Conservation (phyloP, 192 early-diverging fungal genomes). For the Backusella psychrophila region DNA sequence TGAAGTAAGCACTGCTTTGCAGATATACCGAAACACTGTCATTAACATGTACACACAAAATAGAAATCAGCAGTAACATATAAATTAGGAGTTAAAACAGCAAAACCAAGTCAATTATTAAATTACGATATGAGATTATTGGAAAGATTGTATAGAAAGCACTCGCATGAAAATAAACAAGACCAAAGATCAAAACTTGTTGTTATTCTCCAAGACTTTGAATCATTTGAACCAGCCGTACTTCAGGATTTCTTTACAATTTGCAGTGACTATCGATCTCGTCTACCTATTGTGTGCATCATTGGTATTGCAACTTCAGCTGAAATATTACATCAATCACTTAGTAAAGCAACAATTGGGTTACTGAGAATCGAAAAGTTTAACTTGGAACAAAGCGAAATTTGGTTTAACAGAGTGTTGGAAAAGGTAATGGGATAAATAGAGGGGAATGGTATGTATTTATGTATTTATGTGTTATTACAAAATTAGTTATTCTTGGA, state of each 20-base stretch:
- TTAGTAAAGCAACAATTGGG: slow-evolving; percentile 69
- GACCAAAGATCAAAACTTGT: slow-evolving; percentile 53
- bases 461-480: neutral
- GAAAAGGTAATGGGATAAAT: slow-evolving; percentile 42
- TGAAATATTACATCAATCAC: slow-evolving; percentile 76
- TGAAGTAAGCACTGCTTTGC: neutral
- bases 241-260: slow-evolving; percentile 77
- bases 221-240: slow-evolving; percentile 70
- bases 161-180: neutral
- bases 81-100: neutral
- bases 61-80: slow-evolving; percentile 8
- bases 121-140: slow-evolving; percentile 70
- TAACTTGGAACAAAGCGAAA: slow-evolving; percentile 69
- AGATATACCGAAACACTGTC: neutral
- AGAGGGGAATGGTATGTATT: slow-evolving; percentile 14
- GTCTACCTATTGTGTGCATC: slow-evolving; percentile 75
- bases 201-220: slow-evolving; percentile 85
- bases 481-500: slow-evolving; percentile 56
- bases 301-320: slow-evolving; percentile 88
- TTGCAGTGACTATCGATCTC: slow-evolving; percentile 65
- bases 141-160: slow-evolving; percentile 58
- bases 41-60: neutral
- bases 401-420: slow-evolving; percentile 69
- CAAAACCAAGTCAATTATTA: slow-evolving; percentile 31
- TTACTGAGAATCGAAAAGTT: slow-evolving; percentile 79